Base-by-base conservation (phyloP, 345 rosid genomes). In the Salix arbutifolia region DNA sequence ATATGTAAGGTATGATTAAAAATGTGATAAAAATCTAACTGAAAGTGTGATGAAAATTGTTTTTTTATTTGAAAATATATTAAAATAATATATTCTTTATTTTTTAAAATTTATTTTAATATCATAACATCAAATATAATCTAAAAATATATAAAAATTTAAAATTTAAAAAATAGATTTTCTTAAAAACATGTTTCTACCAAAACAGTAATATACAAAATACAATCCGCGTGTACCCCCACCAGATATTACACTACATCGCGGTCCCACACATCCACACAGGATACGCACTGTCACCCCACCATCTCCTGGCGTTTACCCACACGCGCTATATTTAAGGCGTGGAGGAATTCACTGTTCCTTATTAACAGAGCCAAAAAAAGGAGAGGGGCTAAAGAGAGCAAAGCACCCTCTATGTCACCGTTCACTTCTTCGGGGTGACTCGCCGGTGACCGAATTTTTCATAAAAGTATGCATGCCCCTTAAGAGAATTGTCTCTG, bases 371-470 rank as follows among this genome's bases (percentile, higher is more conserved):
- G 21, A 25, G 50, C 7, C 37, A 66, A 53, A 46, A 48, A 64
- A 9, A 26, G 58, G 21, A 46, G 26, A 38, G 58, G 33, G 19
- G 42, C n/a, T 71, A 72, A 65, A 65, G 77, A 70, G 67, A 75
- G 53, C 76, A 67, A 58, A 66, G 80, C 74, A 83, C 80, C 67
- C 77, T 83, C 69, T 13, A 16, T 46, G 83, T 82, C 81, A 71
- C 86, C 86, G 75, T 74, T 79, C 85, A 65, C 83, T 80, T 73
- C 79, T 81, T 74, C 30, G 69, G 44, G 50, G 50, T 46, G 50
- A 46, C 61, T 38, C 90, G 76, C 86, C 84, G 84, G 76, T 78
- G 84, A 79, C 83, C 68, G 80, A 80, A 69, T 75, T 75, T 26
- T 8, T 4, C 4, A 26, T 12, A 35, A 68, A 40, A 9, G 70